A percentile compares a stretch with the other conserved stretches of the same genome.
Evolutionary conservation across 768 basidiomycete genomes (phyloP).

Genomic region (Lactifluus piperatus): DNA sequence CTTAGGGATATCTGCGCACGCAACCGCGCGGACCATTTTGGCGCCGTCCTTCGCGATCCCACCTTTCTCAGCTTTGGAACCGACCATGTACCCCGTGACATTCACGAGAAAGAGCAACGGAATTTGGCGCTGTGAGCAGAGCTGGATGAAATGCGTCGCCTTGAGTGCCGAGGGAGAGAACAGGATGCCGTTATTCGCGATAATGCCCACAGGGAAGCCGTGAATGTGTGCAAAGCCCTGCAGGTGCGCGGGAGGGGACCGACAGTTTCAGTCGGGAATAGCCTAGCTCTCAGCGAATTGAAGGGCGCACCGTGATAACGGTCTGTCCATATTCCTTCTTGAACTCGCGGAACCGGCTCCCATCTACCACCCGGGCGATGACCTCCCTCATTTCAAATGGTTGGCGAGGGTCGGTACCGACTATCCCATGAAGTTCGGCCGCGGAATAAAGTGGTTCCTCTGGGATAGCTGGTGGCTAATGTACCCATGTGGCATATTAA

Average conservation of each 20-base stretch:
- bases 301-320: constrained; percentile 66
- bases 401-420: constrained; percentile 83
- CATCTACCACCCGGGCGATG: constrained; percentile 85
- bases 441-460: constrained; percentile 75
- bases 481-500: not conserved
- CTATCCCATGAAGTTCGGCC: constrained; percentile 82
- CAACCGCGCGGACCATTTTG: constrained; percentile 95
- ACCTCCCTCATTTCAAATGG: constrained; percentile 92
- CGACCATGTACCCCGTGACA: constrained; percentile 98
- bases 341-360: constrained; percentile 88
- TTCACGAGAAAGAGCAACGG: constrained; percentile 92
- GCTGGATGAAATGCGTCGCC: constrained; percentile 90
- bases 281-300: not conserved
- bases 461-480: constrained; percentile 45
- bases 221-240: constrained; percentile 87
- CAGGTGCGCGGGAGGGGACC: not conserved
- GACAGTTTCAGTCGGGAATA: not conserved
- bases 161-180: constrained; percentile 92
- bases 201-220: constrained; percentile 84
- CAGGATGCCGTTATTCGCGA: constrained; percentile 91
- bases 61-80: constrained; percentile 87
- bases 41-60: constrained; percentile 95
- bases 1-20: constrained; percentile 91
- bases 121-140: constrained; percentile 86
- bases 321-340: constrained; percentile 93